phyloP scores from a whole-genome alignment of 257 asterid species.

The Salvia rosmarinus region DNA sequence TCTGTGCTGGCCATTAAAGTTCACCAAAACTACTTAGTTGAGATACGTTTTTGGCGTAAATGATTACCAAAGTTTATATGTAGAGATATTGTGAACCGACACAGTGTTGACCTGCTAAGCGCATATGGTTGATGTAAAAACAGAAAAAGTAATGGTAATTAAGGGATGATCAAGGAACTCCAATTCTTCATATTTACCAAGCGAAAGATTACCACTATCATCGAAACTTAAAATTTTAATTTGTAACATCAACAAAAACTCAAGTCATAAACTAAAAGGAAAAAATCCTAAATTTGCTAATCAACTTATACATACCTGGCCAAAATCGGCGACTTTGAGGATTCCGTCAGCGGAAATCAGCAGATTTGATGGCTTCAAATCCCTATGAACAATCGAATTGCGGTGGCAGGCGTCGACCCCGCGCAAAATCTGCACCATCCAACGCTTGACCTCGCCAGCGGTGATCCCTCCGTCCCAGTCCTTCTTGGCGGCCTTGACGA shows the following conservation, averaged over 20 bases:
- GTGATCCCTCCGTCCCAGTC: constrained; percentile 66
- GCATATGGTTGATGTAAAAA: too few relatives aligned
- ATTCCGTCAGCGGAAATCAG: constrained; percentile 78
- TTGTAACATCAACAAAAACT: background rate
- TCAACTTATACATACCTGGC: constrained; percentile 61
- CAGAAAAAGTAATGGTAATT: too few relatives aligned
- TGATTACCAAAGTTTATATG: background rate
- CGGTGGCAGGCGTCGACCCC: constrained; percentile 84
- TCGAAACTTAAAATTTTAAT: background rate
- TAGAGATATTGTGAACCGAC: background rate
- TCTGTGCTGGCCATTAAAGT: background rate
- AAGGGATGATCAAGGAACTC: background rate
- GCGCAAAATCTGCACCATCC: constrained; percentile 83
- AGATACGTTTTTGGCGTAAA: background rate
- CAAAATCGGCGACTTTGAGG: constrained; percentile 93
- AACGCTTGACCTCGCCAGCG: constrained; percentile 70
- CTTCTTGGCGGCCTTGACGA: constrained; percentile 65
- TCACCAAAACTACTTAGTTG: background rate
- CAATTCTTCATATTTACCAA: background rate
- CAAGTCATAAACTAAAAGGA: background rate
- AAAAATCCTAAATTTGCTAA: background rate
- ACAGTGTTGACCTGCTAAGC: background rate
- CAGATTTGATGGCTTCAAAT: constrained; percentile 89
- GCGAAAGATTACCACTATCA: background rate
- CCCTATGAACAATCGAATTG: constrained; percentile 84